Base-by-base conservation (phyloP, 495 filamentous ascomycete species). In the Aspergillus ostianus region DNA sequence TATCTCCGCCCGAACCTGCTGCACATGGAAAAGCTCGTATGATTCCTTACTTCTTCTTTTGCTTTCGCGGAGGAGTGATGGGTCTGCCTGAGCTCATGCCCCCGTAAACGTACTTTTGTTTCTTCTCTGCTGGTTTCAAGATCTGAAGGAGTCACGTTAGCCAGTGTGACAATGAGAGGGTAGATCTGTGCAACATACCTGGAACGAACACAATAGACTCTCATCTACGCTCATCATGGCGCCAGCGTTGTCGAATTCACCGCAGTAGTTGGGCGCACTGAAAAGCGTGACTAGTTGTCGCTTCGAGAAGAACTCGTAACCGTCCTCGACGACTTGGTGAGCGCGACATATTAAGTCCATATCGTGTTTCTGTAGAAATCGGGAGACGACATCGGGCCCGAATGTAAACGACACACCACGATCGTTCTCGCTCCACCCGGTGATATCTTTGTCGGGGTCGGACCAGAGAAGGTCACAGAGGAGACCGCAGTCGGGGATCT, bases 151-250 rank as follows among this genome's bases (percentile, higher is more conserved):
- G 48, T 27, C 15, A 23, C 7, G 50, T 64, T 50, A 57, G 51
- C 13, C 7, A 15, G 7, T 18, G 0, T 6, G 17, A 29, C n/a
- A 10, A 26, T 19, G 41, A 19, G 4, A 29, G 4, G 13, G 30
- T 55, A 68, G 59, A 71, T 41, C 36, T 15, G 21, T 18, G 17
- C 53, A 36, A 59, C 64, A 64, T 81, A 97, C 93, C 90, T 98
- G 94, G 87, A 98, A 98, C 59, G 92, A 97, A 84, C 94, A 98
- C 70, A 98, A 83, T 73, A 98, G 78, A 72, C 92, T 96, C 80
- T 98, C 94, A 72, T 98, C 95, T n/a, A 98, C 94, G 72, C 94
- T 98, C 94, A 98, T 98, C 95, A 98, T 98, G 47, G 94, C 94
- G 70, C 94, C 94, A 45, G 94, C 94, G 75, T 98, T 98, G 82